A percentile compares a stretch with the other conserved stretches of the same genome.
Evolutionary conservation across 495 filamentous ascomycete genomes (phyloP).

Genomic region (Aspergillus diversus): DNA sequence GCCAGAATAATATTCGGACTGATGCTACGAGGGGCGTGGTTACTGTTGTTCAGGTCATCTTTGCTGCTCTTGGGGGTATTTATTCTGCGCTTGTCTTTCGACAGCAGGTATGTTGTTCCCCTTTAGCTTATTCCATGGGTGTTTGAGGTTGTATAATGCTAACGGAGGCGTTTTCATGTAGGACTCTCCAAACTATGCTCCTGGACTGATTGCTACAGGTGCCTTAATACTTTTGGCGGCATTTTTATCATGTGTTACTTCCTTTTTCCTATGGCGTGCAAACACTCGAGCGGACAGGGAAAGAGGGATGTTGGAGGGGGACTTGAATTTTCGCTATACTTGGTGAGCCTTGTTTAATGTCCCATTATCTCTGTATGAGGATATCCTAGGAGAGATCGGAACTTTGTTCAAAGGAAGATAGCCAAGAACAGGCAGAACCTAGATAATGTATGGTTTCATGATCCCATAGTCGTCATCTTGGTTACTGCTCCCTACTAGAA

Average conservation of each 20-base stretch:
- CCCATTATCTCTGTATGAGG: too few species aligned
- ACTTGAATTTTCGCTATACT: neutral
- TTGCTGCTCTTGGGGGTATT: neutral
- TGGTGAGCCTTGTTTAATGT: neutral
- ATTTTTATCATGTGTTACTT: neutral
- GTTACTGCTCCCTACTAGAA: too few species aligned
- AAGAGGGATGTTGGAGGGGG: neutral
- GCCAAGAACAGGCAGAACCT: too few species aligned
- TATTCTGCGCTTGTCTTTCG: conserved; percentile 2
- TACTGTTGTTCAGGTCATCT: neutral
- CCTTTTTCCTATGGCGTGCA: neutral
- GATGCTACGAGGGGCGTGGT: neutral
- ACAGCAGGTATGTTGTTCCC: neutral
- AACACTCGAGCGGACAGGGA: neutral
- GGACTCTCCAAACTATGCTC: conserved; percentile 4
- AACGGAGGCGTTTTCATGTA: too few species aligned
- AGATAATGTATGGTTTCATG: too few species aligned
- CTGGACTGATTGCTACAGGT: neutral
- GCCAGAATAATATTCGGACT: conserved; percentile 5
- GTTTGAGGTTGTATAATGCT: too few species aligned
- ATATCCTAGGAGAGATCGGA: too few species aligned
- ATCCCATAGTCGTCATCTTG: too few species aligned
- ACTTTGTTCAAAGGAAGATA: too few species aligned
- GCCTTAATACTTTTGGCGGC: neutral
- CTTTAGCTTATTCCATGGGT: too few species aligned